These are phyloP conservation scores for Debaryomyces sp. DNA, from an alignment of 1,139 yeast species.

Conservation along the genomic window DNA sequence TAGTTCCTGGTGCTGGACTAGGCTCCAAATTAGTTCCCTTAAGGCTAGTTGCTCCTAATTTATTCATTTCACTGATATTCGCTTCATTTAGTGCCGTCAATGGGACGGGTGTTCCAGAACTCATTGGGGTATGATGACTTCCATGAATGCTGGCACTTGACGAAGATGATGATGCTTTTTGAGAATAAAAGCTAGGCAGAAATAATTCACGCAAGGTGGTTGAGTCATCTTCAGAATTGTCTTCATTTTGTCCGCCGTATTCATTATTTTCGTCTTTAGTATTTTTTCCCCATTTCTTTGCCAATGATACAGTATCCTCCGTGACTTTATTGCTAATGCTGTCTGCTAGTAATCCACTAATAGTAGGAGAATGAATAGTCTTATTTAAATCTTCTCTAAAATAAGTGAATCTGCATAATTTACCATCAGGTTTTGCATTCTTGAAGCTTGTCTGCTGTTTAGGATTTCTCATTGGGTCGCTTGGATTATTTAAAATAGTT, in stretches of 20 bases:
- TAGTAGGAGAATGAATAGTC: constrained; percentile 87
- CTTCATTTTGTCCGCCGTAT: constrained; percentile 14
- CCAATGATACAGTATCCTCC: constrained; percentile 8
- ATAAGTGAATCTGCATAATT: constrained; percentile 72
- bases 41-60: background rate
- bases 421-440: constrained; percentile 24
- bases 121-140: constrained; percentile 2
- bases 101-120: background rate
- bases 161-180: constrained; percentile 9
- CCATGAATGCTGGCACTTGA: constrained; percentile 11
- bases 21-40: background rate
- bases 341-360: constrained; percentile 66
- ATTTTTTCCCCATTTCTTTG: constrained; percentile 20
- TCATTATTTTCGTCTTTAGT: background rate
- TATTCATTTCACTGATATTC: background rate
- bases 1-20: constrained; percentile 18
- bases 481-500: constrained; percentile 30
- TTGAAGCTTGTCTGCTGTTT: constrained; percentile 4
- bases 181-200: constrained; percentile 27
- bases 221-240: constrained; percentile 16
- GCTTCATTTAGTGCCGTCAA: constrained; percentile 3
- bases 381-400: constrained; percentile 87
- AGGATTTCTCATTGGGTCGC: background rate
- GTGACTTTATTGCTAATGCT: constrained; percentile 4
- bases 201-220: constrained; percentile 30